Evolutionary conservation across 2,329 filamentous ascomycete genomes (phyloP).

Genomic region (Aspergillus sp.): DNA sequence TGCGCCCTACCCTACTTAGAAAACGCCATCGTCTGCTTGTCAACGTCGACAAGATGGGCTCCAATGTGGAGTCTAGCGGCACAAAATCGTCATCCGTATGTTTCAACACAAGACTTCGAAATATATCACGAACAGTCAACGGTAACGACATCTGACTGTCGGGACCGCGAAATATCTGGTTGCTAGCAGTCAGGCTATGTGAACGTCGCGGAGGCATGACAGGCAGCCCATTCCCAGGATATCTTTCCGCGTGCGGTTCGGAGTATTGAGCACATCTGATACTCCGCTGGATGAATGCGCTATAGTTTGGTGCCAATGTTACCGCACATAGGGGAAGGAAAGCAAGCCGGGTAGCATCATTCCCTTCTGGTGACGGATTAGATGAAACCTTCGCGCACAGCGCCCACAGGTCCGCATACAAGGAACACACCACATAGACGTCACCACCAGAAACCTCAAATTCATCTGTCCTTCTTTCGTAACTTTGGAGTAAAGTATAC

Average conservation of each 20-base stretch:
- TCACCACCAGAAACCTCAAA: constrained; percentile 30
- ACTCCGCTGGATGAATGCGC: constrained; percentile 25
- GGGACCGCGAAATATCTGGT: constrained; percentile 18
- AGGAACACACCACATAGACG: constrained; percentile 29
- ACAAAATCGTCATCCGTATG: constrained; percentile 17
- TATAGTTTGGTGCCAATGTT: constrained; percentile 32
- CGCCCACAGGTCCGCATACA: constrained; percentile 38
- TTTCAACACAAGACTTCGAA: constrained; percentile 15
- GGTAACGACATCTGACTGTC: constrained; percentile 17
- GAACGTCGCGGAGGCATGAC: constrained; percentile 28
- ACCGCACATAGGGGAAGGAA: constrained; percentile 36
- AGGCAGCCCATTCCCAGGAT: constrained; percentile 27
- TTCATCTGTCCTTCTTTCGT: constrained; percentile 23
- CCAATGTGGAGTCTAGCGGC: constrained; percentile 22
- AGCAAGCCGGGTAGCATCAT: constrained; percentile 17
- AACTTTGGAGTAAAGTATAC: constrained; percentile 20
- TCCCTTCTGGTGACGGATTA: background rate
- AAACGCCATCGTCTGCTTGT: constrained; percentile 9
- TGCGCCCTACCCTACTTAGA: constrained; percentile 8
- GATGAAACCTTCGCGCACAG: constrained; percentile 30
- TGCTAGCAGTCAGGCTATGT: constrained; percentile 27
- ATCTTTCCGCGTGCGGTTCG: constrained; percentile 1
- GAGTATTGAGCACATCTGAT: constrained; percentile 1
- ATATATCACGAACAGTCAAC: constrained; percentile 16
- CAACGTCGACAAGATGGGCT: constrained; percentile 18